A percentile compares a stretch with the other conserved stretches of the same genome.
phyloP scores from a whole-genome alignment of 768 basidiomycete genomes.

The Psilocybe cyanescens region DNA sequence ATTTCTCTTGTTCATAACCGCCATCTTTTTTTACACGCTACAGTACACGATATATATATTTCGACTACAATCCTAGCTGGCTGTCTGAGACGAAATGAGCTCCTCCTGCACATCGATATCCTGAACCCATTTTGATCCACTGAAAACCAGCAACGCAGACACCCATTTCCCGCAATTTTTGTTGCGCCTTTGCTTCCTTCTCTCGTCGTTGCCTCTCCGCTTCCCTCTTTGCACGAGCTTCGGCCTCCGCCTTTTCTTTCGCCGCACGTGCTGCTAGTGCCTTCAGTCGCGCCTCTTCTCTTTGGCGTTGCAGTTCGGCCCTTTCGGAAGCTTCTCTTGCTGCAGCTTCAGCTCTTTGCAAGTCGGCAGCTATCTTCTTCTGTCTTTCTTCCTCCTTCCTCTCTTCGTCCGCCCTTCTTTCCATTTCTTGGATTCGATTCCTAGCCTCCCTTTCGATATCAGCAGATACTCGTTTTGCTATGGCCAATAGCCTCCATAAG shows the following conservation, averaged over 20 bases:
- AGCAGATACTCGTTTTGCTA: conserved; percentile 1
- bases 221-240: conserved; percentile 20
- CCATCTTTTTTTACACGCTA: background rate
- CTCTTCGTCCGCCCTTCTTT: conserved; percentile 1
- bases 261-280: conserved; percentile 19
- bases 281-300: conserved; percentile 6
- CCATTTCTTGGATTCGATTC: background rate
- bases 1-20: background rate
- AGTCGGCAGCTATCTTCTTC: background rate
- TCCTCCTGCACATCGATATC: conserved; percentile 32
- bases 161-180: conserved; percentile 47
- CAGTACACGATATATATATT: background rate
- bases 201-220: conserved; percentile 24
- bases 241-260: conserved; percentile 18
- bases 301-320: conserved; percentile 8
- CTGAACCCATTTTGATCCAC: conserved; percentile 49
- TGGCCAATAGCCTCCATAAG: conserved; percentile 5
- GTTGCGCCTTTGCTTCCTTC: conserved; percentile 47
- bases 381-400: conserved; percentile 9
- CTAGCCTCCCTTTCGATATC: conserved; percentile 4
- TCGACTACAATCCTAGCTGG: conserved; percentile 20
- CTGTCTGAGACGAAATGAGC: conserved; percentile 24
- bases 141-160: conserved; percentile 39
- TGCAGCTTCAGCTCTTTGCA: conserved; percentile 1
- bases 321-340: conserved; percentile 5